Base-by-base conservation (phyloP, 208 protist genomes). In the Wallacemonas collosoma region DNA sequence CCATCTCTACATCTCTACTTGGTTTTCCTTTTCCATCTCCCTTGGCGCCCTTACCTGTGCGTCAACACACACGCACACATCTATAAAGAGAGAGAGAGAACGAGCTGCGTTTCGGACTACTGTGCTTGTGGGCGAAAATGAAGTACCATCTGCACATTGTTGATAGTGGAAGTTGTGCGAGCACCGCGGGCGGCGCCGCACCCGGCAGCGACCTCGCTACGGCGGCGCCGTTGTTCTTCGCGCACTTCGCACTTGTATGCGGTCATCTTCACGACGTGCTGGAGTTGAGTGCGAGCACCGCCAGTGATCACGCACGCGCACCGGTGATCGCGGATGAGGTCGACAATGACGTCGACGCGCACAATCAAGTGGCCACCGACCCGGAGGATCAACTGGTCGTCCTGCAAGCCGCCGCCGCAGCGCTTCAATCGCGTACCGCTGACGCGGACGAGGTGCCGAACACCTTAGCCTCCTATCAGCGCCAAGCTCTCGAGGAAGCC, bases 91-190 rank as follows among this genome's bases (percentile, higher is more conserved):
- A 50, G 12, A 67, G 50, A 48, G 50, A 3, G 36, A 67, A 14
- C 38, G n/a, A 67, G 38, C 65, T 73, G 44, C 39, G 6, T 62
- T 38, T 44, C 56, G 38, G 56, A 36, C 51, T 56, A 0, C 51
- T 12, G 36, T 8, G 9, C 4, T 67, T 14, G 26, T 26, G 26
- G 26, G 26, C 26, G 26, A 26, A 26, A 9, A 64, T 75, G 60
- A 83, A 70, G 56, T 89, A 74, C 72, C 90, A 95, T 56, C 53
- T 95, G 45, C 90, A 95, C 75, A 80, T 95, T 70, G 90, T 91
- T 1, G 90, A 92, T 60, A 73, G 79, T 50, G 87, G 79, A 15
- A 72, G 74, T 41, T 38, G 67, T 7, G 60, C 53, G 2, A 6
- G 50, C 9, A n/a, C 17, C 26, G 41, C 54, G 48, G 55, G 58